These are phyloP conservation scores for Teunomyces kruisii DNA, from an alignment of 805 yeast genomes.

Conservation along the genomic window DNA sequence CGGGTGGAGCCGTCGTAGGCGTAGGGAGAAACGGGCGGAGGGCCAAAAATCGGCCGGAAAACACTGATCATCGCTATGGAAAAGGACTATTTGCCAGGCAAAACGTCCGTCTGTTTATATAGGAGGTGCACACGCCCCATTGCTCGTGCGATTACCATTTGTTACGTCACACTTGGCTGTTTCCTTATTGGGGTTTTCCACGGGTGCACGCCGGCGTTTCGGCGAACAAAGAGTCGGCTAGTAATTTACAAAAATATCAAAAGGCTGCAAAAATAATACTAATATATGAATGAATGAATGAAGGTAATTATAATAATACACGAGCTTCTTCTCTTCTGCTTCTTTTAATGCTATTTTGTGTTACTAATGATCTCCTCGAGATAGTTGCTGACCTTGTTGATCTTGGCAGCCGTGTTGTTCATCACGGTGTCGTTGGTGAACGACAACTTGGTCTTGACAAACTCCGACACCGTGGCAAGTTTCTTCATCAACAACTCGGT, in stretches of 20 bases:
- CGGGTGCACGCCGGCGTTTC: no score
- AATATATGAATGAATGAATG: no score
- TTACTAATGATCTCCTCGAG: conserved; percentile 15
- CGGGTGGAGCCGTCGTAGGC: conserved; percentile 9
- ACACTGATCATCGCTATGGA: conserved; percentile 17
- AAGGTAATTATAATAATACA: conserved; percentile 1
- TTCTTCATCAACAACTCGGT: conserved; percentile 7
- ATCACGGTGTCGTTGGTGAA: conserved; percentile 7
- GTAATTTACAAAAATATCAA: no score
- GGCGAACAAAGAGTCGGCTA: conserved; percentile 3
- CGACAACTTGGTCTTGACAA: conserved; percentile 13
- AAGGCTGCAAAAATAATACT: no score
- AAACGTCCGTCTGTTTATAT: no score
- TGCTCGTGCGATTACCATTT: conserved; percentile 1
- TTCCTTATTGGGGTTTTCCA: no score
- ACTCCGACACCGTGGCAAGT: conserved; percentile 11
- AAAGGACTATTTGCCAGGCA: no score
- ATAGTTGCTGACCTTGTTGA: conserved; percentile 18
- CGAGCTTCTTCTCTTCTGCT: no score
- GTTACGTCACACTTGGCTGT: no score
- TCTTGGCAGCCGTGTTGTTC: conserved; percentile 15
- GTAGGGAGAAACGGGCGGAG: neutral
- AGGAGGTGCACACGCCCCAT: no score
- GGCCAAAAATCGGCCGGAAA: conserved; percentile 12
- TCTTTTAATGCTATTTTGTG: conserved; percentile 1